Evolutionary conservation across 495 filamentous ascomycete genomes (phyloP).

Genomic region (Trichoderma erinaceum): DNA sequence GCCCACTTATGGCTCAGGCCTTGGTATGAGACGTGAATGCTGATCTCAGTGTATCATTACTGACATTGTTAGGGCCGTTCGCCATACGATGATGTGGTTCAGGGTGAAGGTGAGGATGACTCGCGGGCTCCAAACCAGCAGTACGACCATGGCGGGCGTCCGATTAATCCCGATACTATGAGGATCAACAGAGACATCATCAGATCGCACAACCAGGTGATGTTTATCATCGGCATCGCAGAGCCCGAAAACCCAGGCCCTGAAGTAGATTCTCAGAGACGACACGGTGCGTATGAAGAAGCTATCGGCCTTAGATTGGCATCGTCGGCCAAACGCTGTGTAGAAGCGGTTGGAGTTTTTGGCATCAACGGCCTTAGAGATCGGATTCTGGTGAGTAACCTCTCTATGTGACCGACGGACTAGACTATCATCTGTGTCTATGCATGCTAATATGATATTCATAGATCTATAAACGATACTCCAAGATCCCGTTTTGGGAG

Average conservation of each 20-base stretch:
- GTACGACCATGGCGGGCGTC: constrained; percentile 66
- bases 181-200: constrained; percentile 45
- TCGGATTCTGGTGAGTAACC: constrained; percentile 39
- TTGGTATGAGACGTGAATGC: constrained; percentile 33
- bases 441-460: constrained; percentile 11
- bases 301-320: constrained; percentile 34
- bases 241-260: constrained; percentile 39
- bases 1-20: constrained; percentile 45
- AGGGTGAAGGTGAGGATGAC: constrained; percentile 38
- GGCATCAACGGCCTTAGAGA: constrained; percentile 47
- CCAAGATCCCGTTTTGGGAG: constrained; percentile 33
- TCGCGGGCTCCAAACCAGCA: constrained; percentile 47
- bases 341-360: constrained; percentile 43
- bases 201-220: constrained; percentile 52
- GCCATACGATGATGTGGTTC: constrained; percentile 60
- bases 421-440: neutral
- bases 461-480: constrained; percentile 43
- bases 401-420: neutral
- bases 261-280: constrained; percentile 23
- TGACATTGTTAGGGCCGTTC: constrained; percentile 53
- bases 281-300: constrained; percentile 35
- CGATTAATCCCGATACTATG: constrained; percentile 54
- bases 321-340: constrained; percentile 27
- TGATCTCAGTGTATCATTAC: neutral
- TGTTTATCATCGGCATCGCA: constrained; percentile 49